Evolutionary conservation across 2,329 filamentous ascomycete species (phyloP).

Genomic region (Aspergillus tanneri): DNA sequence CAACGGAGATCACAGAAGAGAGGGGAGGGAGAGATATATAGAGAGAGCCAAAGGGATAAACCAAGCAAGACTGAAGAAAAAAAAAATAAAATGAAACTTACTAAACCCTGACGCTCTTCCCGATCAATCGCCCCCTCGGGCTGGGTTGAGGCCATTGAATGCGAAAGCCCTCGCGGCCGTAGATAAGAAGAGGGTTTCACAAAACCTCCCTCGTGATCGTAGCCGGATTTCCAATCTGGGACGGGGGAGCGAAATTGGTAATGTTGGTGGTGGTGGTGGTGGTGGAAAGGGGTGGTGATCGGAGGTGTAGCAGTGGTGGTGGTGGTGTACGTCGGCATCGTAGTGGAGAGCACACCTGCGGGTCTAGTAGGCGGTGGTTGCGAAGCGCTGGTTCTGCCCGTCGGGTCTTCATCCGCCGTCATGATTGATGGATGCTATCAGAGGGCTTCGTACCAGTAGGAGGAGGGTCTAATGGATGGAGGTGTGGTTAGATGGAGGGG

Average conservation of each 20-base stretch:
- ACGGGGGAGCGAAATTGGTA: conserved; percentile 11
- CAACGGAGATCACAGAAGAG: conserved; percentile 1
- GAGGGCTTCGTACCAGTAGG: too few relatives aligned
- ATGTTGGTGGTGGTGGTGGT: conserved; percentile 5
- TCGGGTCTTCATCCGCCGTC: conserved; percentile 28
- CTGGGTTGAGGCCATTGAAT: conserved; percentile 42
- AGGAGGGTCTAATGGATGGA: conserved; percentile 1
- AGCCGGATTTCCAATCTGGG: conserved; percentile 13
- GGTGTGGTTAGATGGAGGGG: conserved; percentile 4
- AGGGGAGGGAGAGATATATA: background rate
- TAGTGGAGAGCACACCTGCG: background rate
- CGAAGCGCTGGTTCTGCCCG: conserved; percentile 26
- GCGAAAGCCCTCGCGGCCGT: conserved; percentile 40
- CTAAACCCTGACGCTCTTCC: conserved; percentile 52
- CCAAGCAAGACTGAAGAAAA: conserved; percentile 9
- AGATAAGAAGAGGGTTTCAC: conserved; percentile 52
- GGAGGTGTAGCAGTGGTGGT: background rate
- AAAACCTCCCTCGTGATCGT: conserved; percentile 47
- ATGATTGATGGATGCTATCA: conserved; percentile 19
- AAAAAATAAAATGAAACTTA: conserved; percentile 31
- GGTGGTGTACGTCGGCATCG: conserved; percentile 1
- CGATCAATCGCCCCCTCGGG: conserved; percentile 48
- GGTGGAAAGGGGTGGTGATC: conserved; percentile 4
- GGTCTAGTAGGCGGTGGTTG: conserved; percentile 17
- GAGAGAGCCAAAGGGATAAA: conserved; percentile 8